phyloP scores from a whole-genome alignment of 1,284 basidiomycete genomes.

The Ceratobasidium sp. region DNA sequence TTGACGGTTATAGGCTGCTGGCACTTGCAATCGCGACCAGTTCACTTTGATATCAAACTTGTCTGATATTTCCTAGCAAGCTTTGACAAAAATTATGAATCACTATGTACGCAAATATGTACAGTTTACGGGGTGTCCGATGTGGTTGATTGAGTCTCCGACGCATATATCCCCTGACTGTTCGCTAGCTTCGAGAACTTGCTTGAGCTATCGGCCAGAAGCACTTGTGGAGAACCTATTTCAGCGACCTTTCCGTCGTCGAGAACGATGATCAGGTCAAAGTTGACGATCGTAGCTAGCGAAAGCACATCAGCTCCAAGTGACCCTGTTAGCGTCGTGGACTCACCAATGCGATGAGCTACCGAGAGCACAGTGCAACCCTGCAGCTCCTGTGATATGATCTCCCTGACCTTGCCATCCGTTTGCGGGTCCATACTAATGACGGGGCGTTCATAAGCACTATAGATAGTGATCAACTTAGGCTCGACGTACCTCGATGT shows the following conservation, averaged over 20 bases:
- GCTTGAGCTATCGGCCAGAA: background rate
- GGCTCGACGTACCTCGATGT: background rate
- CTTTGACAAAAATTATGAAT: too few species aligned
- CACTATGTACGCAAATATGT: too few species aligned
- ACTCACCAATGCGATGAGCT: conserved; percentile 24
- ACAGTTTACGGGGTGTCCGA: too few species aligned
- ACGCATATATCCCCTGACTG: conserved; percentile 16
- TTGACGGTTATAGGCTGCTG: too few species aligned
- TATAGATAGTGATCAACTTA: background rate
- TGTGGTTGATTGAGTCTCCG: background rate
- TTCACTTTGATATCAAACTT: too few species aligned
- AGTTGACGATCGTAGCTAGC: conserved; percentile 27
- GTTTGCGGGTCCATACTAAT: conserved; percentile 24
- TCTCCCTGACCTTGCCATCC: background rate
- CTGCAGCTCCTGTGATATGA: background rate
- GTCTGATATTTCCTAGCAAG: too few species aligned
- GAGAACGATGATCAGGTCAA: conserved; percentile 26
- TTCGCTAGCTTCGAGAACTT: conserved; percentile 20
- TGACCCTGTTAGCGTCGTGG: background rate
- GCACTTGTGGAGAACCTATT: conserved; percentile 9
- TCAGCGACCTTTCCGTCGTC: conserved; percentile 16
- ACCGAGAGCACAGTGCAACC: conserved; percentile 15
- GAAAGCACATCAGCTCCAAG: too few species aligned
- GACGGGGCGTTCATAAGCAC: background rate
- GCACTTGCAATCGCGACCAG: too few species aligned